phyloP scores from a whole-genome alignment of 2,329 filamentous ascomycete species.

The Arthrobotrys entomopaga region DNA sequence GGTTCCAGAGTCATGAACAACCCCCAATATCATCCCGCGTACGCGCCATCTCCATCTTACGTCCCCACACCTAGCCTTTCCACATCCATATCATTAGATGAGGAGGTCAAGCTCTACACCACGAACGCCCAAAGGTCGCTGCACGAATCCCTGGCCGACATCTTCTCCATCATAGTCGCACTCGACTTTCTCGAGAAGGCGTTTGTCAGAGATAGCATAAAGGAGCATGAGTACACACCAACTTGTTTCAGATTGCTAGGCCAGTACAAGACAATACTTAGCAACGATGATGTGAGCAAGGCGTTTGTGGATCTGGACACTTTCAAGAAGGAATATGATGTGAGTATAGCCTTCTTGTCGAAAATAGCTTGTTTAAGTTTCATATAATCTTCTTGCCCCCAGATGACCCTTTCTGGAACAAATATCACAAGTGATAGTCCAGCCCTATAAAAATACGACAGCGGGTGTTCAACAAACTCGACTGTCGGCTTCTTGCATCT shows the following conservation, averaged over 20 bases:
- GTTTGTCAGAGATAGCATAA: constrained; percentile 93
- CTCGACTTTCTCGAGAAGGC: constrained; percentile 95
- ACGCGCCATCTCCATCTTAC: constrained; percentile 59
- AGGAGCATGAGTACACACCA: constrained; percentile 88
- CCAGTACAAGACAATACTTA: constrained; percentile 94
- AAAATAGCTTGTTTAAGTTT: neutral
- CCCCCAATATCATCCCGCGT: constrained; percentile 58
- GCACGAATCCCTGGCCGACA: constrained; percentile 93
- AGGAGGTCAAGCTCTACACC: constrained; percentile 93
- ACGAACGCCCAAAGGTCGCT: constrained; percentile 89
- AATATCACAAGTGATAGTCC: constrained; percentile 48
- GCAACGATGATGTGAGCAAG: constrained; percentile 87
- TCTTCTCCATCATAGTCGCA: constrained; percentile 97
- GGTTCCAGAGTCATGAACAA: constrained; percentile 50
- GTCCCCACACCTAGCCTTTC: constrained; percentile 58
- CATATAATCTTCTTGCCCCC: neutral
- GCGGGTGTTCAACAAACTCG: constrained; percentile 19
- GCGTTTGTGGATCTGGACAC: constrained; percentile 88
- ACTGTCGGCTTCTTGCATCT: constrained; percentile 45
- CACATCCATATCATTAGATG: constrained; percentile 58
- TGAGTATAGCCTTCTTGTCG: constrained; percentile 65
- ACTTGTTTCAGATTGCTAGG: constrained; percentile 93
- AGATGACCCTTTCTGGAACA: constrained; percentile 7
- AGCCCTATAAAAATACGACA: constrained; percentile 46
- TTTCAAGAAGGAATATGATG: constrained; percentile 92